Conservation (phyloP, 257 asterid genomes). For the Misopates orontium region DNA sequence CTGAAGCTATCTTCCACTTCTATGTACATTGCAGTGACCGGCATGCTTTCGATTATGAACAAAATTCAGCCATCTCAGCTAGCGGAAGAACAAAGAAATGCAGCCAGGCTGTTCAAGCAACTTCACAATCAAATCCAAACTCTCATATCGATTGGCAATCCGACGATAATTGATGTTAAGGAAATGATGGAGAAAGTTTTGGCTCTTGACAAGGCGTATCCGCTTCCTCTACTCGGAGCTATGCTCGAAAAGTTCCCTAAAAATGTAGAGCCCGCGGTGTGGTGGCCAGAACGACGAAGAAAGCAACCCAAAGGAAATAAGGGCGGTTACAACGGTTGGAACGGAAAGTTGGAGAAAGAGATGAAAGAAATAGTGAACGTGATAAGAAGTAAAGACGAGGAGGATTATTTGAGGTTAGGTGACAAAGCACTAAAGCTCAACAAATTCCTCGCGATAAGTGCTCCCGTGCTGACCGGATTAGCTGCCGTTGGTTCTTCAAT, state of each 20-base stretch:
- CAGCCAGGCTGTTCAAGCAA: constrained; percentile 57
- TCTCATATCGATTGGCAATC: constrained; percentile 37
- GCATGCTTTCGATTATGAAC: constrained; percentile 45
- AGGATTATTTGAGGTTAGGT: constrained; percentile 54
- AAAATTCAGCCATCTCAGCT: constrained; percentile 78
- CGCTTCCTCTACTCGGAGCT: constrained; percentile 52
- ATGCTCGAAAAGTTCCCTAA: constrained; percentile 58
- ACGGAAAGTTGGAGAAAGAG: constrained; percentile 49
- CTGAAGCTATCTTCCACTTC: constrained; percentile 44
- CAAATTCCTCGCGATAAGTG: constrained; percentile 43
- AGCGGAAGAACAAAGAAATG: constrained; percentile 77
- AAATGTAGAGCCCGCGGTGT: constrained; percentile 48
- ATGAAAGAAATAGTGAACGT: constrained; percentile 47
- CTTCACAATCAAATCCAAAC: constrained; percentile 49
- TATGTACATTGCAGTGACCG: constrained; percentile 55
- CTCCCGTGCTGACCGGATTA: constrained; percentile 60
- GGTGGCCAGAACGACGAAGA: constrained; percentile 53
- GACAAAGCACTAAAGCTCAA: constrained; percentile 53
- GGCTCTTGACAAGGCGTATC: constrained; percentile 67
- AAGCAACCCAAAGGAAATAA: not conserved
- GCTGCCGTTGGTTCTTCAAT: constrained; percentile 59
- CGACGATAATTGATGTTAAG: constrained; percentile 39
- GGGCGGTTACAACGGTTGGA: constrained; percentile 48
- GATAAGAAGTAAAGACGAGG: constrained; percentile 42
- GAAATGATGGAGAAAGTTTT: constrained; percentile 57